These are phyloP conservation scores for Cadophora luteo-olivacea DNA, from an alignment of 2,329 filamentous ascomycete genomes.

Conservation along the genomic window DNA sequence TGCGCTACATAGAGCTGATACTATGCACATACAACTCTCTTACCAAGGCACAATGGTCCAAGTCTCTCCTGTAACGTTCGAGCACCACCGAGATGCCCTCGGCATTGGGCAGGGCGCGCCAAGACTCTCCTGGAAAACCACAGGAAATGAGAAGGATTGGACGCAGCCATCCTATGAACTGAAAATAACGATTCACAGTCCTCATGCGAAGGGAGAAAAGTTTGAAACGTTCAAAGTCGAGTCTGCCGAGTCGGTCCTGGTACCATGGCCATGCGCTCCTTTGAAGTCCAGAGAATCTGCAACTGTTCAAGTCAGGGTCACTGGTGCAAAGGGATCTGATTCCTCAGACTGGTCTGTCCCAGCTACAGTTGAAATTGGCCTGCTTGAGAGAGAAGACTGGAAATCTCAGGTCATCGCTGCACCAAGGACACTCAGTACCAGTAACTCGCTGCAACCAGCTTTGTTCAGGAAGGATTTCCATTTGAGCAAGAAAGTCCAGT, in stretches of 20 bases:
- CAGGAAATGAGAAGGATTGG: constrained; percentile 49
- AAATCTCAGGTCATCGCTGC: constrained; percentile 22
- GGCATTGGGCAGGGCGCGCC: constrained; percentile 53
- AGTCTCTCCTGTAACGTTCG: constrained; percentile 30
- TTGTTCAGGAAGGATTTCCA: constrained; percentile 47
- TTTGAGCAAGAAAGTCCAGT: constrained; percentile 24
- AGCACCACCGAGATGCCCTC: constrained; percentile 44
- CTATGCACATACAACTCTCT: neutral
- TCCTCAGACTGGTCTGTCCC: constrained; percentile 44
- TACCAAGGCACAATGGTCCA: constrained; percentile 20
- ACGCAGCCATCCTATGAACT: constrained; percentile 53
- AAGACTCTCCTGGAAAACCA: constrained; percentile 55
- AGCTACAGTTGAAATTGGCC: constrained; percentile 44
- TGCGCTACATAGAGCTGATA: neutral
- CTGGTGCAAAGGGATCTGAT: constrained; percentile 31
- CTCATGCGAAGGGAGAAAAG: neutral
- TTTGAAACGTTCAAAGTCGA: constrained; percentile 22
- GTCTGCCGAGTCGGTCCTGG: constrained; percentile 46
- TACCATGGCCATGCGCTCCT: constrained; percentile 52
- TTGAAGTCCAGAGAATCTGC: constrained; percentile 42
- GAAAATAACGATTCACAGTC: constrained; percentile 45
- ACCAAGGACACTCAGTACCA: constrained; percentile 37
- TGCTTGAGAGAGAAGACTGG: constrained; percentile 40
- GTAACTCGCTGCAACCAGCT: constrained; percentile 35
- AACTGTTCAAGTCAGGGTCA: constrained; percentile 41